Base-by-base conservation (phyloP, 2,329 filamentous ascomycete species). In the Colletotrichum tofieldiae region DNA sequence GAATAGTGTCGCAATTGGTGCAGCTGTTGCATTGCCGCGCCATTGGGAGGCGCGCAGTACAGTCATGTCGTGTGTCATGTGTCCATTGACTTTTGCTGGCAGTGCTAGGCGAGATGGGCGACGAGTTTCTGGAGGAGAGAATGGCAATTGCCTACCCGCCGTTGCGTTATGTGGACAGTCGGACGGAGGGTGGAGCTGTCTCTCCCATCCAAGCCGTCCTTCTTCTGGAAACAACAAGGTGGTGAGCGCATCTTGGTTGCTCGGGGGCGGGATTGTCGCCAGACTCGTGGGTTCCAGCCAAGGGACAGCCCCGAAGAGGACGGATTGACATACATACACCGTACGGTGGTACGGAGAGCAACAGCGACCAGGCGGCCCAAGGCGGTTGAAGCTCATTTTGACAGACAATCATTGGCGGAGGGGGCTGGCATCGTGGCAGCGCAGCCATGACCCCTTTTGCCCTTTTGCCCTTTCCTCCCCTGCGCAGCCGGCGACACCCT, bases 381-480 rank as follows among this genome's bases (percentile, higher is more conserved):
- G 63, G 39, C 29, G 45, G 58, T 49, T 16, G 51, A 47, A 35
- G 52, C 47, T 72, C 20, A 23, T 58, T 59, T 64, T 72, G 59
- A 62, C 63, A 62, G 69, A 64, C 45, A 41, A 68, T 64, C 52
- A 72, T 35, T 20, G 64, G 12, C 64, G 29, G 45, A 52, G 26
- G 20, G 14, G 1, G 29, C 29, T 35, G 43, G 6, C 41, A 47
- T 47, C 11, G 16, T 16, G 41, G 58, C 23, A n/a, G 32, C 45
- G 45, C n/a, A 16, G 37, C 52, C 7, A 18, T n/a, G 29, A n/a
- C 8, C 37, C 23, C 39, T 9, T 6, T 47, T 16, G 14, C 37
- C 23, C 39, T 9, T 6, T 47, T 16, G 14, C 26, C 9, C 41
- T 14, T 26, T 14, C 2, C 16, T 20, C 56, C 12, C 35, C 23